Percentiles rank a stretch among this genome's conserved stretches.
These are phyloP conservation scores for Lachnellula arida DNA, from an alignment of 2,329 filamentous ascomycete genomes.

Conservation along the genomic window DNA sequence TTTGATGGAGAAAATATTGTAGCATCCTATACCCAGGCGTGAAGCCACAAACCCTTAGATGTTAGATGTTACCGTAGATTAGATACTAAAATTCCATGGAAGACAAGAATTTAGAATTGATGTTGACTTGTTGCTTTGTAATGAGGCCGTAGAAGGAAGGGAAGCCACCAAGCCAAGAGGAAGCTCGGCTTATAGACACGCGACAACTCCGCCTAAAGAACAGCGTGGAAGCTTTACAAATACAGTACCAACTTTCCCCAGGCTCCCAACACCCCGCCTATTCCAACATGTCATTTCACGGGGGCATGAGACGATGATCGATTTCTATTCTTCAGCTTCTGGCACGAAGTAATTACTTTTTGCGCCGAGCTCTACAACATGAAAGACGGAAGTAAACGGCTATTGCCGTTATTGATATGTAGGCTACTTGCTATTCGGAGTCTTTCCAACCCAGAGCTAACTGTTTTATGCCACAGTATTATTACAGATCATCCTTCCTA, in stretches of 20 bases:
- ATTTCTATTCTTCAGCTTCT: constrained; percentile 17
- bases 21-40: background rate
- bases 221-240: constrained; percentile 21
- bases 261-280: constrained; percentile 11
- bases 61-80: too few relatives aligned
- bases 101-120: too few relatives aligned
- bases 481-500: constrained; percentile 22
- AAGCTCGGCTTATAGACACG: background rate
- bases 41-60: background rate
- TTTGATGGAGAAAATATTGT: background rate
- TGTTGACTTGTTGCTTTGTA: background rate
- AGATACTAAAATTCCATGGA: too few relatives aligned
- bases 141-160: background rate
- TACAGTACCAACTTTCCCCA: constrained; percentile 10
- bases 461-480: constrained; percentile 21
- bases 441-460: constrained; percentile 1
- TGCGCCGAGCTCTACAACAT: constrained; percentile 25
- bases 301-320: constrained; percentile 25
- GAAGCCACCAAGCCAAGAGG: background rate
- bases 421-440: constrained; percentile 10
- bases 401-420: constrained; percentile 31
- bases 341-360: constrained; percentile 22
- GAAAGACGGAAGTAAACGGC: constrained; percentile 27
- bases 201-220: constrained; percentile 9
- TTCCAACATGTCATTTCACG: constrained; percentile 10